Base-by-base conservation (phyloP, 768 basidiomycete genomes). In the Macrolepiota albuminosa region DNA sequence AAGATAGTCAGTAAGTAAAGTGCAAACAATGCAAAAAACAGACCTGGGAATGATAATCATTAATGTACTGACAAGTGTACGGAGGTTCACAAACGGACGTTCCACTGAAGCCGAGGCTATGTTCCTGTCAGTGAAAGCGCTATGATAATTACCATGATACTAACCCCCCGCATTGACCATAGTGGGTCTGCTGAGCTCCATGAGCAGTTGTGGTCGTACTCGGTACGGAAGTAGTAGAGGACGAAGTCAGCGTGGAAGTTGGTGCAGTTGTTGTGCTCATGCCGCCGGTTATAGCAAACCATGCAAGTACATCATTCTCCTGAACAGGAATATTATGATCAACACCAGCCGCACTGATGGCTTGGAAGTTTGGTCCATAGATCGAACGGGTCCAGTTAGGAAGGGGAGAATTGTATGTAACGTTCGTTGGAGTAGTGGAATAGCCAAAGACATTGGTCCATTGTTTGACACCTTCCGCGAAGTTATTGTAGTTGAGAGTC, bases 381-480 rank as follows among this genome's bases (percentile, higher is more conserved):
- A 74, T 76, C 2, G 77, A 71, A 55, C 74, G 75, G 21, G 79
- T 79, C 75, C 81, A 83, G 29, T 78, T 77, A 21, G 72, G 67
- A 14, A 72, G 60, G 16, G 81, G 82, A 21, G 73, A 75, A 65
- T 79, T 79, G 37, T 69, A 64, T 55, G 73, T 68, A 45, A 71
- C 75, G 10, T 73, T 68, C 5, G 70, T 68, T 1, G 82, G 75
- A 7, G 78, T 81, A 34, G 64, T 64, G 61, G 72, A 73, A 63
- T 76, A 74, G 4, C 78, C 78, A 61, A 83, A 81, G 43, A 85
- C 74, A 61, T 80, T 81, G 26, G 81, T 81, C 83, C 83, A 84
- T 64, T 84, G 74, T 66, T 81, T 81, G 66, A 84, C 72, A 54
- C 75, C 80, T 68, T 84, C 79, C 29, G 62, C 70, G 65, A 77